Evolutionary conservation across 225 moss, liverwort and hornwort genomes (phyloP), one percentile per base, ranked within the genome.

Genomic region (Bryum argenteum): DNA sequence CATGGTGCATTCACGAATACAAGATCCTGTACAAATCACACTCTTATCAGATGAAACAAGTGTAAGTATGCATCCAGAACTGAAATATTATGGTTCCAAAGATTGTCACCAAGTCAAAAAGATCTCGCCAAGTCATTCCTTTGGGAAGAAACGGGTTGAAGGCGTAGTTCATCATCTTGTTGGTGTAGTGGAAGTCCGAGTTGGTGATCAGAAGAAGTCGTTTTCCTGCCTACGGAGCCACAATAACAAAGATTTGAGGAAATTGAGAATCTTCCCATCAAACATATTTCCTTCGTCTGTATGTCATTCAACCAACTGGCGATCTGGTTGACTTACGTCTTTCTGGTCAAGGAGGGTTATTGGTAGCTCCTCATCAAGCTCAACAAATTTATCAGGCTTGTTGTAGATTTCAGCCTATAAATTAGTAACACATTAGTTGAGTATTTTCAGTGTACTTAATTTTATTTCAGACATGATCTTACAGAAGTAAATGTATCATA

Each of bases 141-240:
- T 85, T 41, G 8, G 85, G 89, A 13, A 93, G 83, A 77, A 83
- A 93, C 54, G 83, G 79, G 70, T 93, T 79, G 42, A 93, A 93
- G 16, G 88, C 88, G 69, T 86, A 93, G 63, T 87, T 76, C 89
- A 89, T 93, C 85, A 90, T 87, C 68, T 85, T 89, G 63, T 93
- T 83, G 21, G 90, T 92, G 58, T 93, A 90, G 48, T 83, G 85
- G 71, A 80, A 93, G 67, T 93, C 92, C 19, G 90, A 89, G 55
- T 93, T 90, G 70, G 88, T 87, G 38, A 89, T 89, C 61, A 93
- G 78, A 63, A 93, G 83, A 57, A 92, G 81, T 79, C 82, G 81
- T 75, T 93, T 93, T 28, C 88, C 90, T 71, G 90, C 89, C 92
- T 93, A 79, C 61, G 68, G 16, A 71, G 56, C 4, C 51, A 51